Percentiles rank a stretch among this genome's conserved stretches.
These are phyloP conservation scores for Populus hybrid DNA, from an alignment of 441 rosid genomes.

Conservation along the genomic window DNA sequence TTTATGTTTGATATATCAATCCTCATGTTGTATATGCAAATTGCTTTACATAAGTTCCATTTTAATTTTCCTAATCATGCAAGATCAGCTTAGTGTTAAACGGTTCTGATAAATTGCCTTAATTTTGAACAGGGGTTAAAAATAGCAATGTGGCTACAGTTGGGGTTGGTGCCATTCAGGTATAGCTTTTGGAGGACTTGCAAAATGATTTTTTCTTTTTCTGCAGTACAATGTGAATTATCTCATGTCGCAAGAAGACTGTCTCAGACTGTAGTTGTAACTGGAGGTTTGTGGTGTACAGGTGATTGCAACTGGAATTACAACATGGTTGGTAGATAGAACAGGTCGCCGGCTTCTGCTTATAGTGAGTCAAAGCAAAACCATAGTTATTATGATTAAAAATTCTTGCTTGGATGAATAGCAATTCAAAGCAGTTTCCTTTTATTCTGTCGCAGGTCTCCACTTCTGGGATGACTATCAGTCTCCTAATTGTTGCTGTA, in stretches of 20 bases:
- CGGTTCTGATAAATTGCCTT: conserved; percentile 16
- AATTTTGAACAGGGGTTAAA: conserved; percentile 58
- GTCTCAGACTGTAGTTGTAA: background rate
- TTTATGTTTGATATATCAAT: background rate
- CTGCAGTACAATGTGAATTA: conserved; percentile 4
- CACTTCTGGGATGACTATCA: conserved; percentile 63
- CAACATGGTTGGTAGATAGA: conserved; percentile 84
- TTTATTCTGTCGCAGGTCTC: conserved; percentile 50
- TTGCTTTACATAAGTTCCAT: background rate
- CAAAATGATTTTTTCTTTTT: background rate
- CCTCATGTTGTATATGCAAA: background rate
- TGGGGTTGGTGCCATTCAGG: conserved; percentile 94
- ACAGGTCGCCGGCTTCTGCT: conserved; percentile 87
- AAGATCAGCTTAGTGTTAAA: conserved; percentile 12
- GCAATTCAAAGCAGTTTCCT: background rate
- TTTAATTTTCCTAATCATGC: background rate
- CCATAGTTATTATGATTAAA: background rate
- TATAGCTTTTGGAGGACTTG: conserved; percentile 22
- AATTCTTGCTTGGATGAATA: conserved; percentile 5
- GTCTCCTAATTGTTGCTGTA: conserved; percentile 64
- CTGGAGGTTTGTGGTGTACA: conserved; percentile 21
- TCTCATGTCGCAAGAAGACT: background rate
- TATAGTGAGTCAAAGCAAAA: conserved; percentile 49
- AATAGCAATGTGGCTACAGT: conserved; percentile 76
- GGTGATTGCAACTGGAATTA: conserved; percentile 81